Percentiles rank a stretch among this genome's conserved stretches.
phyloP scores from a whole-genome alignment of 257 asterid species.

The Scutellaria minor region DNA sequence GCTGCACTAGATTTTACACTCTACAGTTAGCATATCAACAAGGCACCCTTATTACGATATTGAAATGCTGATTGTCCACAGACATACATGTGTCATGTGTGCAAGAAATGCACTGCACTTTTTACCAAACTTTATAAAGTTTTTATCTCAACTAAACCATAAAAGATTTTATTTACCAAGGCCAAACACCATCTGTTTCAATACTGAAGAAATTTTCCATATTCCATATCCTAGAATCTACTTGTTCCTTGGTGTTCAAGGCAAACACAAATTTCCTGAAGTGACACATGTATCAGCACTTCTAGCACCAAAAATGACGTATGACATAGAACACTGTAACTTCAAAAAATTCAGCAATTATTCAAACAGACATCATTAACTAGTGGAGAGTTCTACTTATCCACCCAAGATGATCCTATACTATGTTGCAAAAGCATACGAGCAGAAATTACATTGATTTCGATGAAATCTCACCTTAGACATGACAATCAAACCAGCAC shows the following conservation, averaged over 20 bases:
- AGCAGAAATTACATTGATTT: conserved; percentile 10
- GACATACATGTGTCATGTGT: background rate
- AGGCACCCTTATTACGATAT: background rate
- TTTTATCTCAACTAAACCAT: conserved; percentile 1
- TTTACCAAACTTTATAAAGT: background rate
- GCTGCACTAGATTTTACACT: conserved; percentile 9
- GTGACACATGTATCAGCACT: conserved; percentile 3
- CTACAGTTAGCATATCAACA: background rate
- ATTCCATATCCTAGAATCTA: conserved; percentile 1
- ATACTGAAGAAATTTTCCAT: background rate
- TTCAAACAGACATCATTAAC: conserved; percentile 13
- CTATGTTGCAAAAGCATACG: conserved; percentile 2
- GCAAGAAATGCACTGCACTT: no score
- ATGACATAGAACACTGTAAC: background rate
- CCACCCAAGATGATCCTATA: conserved; percentile 2
- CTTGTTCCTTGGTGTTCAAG: conserved; percentile 8
- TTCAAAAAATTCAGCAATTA: conserved; percentile 17
- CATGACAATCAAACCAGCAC: background rate
- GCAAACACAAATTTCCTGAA: conserved; percentile 16
- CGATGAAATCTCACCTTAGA: background rate
- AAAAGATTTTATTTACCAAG: background rate
- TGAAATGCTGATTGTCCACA: background rate
- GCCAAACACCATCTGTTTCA: background rate
- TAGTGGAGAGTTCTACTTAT: conserved; percentile 22
- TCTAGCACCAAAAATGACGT: conserved; percentile 10